Evolutionary conservation across 148 eudicot species (phyloP).

Genomic region (Silene conica): DNA sequence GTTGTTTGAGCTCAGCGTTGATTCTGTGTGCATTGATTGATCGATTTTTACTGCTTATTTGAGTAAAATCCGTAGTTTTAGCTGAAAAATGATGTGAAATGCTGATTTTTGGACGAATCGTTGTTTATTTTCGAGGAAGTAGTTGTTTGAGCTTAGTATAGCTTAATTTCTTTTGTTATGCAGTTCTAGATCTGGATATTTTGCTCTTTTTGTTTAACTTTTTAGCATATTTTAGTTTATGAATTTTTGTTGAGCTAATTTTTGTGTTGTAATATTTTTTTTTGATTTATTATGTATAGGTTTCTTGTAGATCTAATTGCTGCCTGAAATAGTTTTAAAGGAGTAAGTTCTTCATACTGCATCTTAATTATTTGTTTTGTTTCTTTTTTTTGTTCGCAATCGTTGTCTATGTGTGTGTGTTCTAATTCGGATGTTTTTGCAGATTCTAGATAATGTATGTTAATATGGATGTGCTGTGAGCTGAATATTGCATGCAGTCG

Average conservation of each 20-base stretch:
- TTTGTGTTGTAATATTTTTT: conserved; percentile 10
- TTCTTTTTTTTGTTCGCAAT: neutral
- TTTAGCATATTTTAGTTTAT: neutral
- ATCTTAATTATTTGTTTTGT: neutral
- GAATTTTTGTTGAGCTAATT: conserved; percentile 16
- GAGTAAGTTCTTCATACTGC: conserved; percentile 21
- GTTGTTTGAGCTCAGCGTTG: neutral
- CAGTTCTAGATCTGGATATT: conserved; percentile 24
- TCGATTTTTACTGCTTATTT: neutral
- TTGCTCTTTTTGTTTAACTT: neutral
- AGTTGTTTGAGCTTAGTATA: conserved; percentile 8
- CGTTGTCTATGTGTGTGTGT: neutral
- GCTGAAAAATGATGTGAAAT: neutral
- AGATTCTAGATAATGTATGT: neutral
- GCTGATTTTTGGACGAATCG: neutral
- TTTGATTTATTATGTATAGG: conserved; percentile 21
- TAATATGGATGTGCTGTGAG: neutral
- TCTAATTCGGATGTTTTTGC: neutral
- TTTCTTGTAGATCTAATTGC: conserved; percentile 32
- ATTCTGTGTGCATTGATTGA: neutral
- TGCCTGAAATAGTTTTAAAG: conserved; percentile 21
- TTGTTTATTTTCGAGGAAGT: neutral
- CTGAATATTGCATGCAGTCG: neutral
- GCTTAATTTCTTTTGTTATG: conserved; percentile 6
- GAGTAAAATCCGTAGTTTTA: neutral